These are phyloP conservation scores for Leccinellum albellum DNA, from an alignment of 768 basidiomycete genomes.

Conservation along the genomic window DNA sequence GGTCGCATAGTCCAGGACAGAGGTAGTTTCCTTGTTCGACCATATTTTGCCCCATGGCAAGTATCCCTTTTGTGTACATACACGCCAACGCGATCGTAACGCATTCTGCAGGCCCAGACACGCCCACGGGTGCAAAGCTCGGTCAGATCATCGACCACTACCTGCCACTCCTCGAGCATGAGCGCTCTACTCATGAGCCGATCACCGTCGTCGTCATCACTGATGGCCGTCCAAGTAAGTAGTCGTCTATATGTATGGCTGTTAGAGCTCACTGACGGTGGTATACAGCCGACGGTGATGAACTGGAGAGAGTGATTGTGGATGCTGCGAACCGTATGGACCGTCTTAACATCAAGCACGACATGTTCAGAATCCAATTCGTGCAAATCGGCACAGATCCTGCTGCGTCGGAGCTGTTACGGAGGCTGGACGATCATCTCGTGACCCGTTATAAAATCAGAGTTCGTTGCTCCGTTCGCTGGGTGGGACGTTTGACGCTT, in stretches of 20 bases:
- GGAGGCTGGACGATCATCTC: constrained; percentile 40
- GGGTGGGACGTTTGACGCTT: no score
- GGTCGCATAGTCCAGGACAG: constrained; percentile 17
- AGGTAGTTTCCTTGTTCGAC: constrained; percentile 25
- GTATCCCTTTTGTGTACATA: neutral
- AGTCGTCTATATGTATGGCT: neutral
- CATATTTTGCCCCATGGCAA: constrained; percentile 21
- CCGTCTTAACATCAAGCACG: constrained; percentile 28
- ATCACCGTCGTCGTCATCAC: constrained; percentile 37
- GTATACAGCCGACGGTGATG: constrained; percentile 26
- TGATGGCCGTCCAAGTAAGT: constrained; percentile 38
- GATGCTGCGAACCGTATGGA: constrained; percentile 39
- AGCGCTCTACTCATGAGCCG: constrained; percentile 29
- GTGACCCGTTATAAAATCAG: constrained; percentile 27
- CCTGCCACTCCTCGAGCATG: constrained; percentile 30
- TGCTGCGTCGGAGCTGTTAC: constrained; percentile 38
- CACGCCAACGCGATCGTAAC: neutral
- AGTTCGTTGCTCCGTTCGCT: no score
- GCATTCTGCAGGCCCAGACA: constrained; percentile 27
- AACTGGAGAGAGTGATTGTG: constrained; percentile 32
- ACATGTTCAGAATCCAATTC: constrained; percentile 44
- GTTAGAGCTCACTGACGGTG: neutral
- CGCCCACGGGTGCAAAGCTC: constrained; percentile 37
- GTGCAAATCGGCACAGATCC: constrained; percentile 43
- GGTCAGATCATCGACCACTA: constrained; percentile 36